A percentile compares a stretch with the other conserved stretches of the same genome.
Conservation (phyloP, 2,329 filamentous ascomycete species). For the Penicillium italicum region DNA sequence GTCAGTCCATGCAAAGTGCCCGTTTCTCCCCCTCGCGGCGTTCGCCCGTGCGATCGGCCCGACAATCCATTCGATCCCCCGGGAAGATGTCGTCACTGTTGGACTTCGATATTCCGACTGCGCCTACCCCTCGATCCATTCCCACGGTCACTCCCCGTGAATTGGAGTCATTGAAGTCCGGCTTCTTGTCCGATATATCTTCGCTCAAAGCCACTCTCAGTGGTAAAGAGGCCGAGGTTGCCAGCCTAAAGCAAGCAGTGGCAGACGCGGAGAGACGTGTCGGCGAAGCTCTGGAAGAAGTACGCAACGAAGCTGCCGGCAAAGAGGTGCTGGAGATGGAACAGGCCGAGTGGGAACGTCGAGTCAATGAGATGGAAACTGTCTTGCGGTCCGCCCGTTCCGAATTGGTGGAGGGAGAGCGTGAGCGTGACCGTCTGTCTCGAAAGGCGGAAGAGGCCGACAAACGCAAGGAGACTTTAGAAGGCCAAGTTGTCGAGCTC, state of each 20-base stretch:
- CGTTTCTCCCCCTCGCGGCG: constrained; percentile 40
- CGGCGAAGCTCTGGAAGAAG: constrained; percentile 75
- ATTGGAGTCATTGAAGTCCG: constrained; percentile 86
- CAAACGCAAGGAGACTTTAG: constrained; percentile 49
- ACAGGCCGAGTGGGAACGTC: constrained; percentile 77
- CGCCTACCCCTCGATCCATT: constrained; percentile 85
- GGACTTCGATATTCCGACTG: constrained; percentile 90
- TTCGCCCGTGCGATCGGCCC: constrained; percentile 44
- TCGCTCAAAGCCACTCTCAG: constrained; percentile 87
- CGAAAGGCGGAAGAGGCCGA: constrained; percentile 74
- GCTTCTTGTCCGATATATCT: constrained; percentile 87
- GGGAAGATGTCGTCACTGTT: constrained; percentile 64
- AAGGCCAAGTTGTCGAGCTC: constrained; percentile 46
- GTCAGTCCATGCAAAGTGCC: constrained; percentile 43
- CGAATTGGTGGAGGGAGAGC: constrained; percentile 72
- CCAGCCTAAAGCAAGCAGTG: constrained; percentile 80
- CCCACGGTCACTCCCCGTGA: constrained; percentile 89
- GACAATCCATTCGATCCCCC: constrained; percentile 36
- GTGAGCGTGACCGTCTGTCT: constrained; percentile 75
- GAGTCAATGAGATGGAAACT: constrained; percentile 79
- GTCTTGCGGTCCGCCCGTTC: constrained; percentile 76
- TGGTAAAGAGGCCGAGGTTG: constrained; percentile 88
- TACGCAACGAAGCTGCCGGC: constrained; percentile 70
- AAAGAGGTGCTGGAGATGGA: constrained; percentile 72
- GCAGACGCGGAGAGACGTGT: constrained; percentile 88